These are phyloP conservation scores for Podosphaera leucotricha DNA, from an alignment of 2,329 filamentous ascomycete species.

Conservation along the genomic window DNA sequence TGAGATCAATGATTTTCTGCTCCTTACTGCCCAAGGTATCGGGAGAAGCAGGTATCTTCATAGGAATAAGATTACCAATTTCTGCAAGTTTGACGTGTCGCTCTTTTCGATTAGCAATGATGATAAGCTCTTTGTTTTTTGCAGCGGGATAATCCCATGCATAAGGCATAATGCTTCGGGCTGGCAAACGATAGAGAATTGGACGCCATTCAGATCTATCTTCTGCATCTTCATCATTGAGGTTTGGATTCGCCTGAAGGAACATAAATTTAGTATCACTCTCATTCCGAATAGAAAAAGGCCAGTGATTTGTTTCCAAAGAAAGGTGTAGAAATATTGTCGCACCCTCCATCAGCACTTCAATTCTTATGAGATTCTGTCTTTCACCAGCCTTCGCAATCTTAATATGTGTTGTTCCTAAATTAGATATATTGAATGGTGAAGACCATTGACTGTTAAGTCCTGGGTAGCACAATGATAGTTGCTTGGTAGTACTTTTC, in stretches of 20 bases:
- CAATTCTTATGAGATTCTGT: conserved; percentile 67
- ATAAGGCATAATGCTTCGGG: conserved; percentile 96
- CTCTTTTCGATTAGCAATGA: conserved; percentile 57
- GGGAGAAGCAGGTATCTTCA: conserved; percentile 49
- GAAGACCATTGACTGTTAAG: conserved; percentile 96
- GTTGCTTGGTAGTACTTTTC: conserved; percentile 59
- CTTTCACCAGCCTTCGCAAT: conserved; percentile 74
- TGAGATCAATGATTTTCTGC: conserved; percentile 85
- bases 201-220: conserved; percentile 78
- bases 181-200: conserved; percentile 74
- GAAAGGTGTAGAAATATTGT: conserved; percentile 85
- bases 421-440: conserved; percentile 88
- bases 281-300: conserved; percentile 95
- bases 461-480: conserved; percentile 80
- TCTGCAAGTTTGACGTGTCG: conserved; percentile 86
- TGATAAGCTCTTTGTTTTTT: conserved; percentile 83
- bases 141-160: conserved; percentile 97
- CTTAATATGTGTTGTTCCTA: conserved; percentile 84
- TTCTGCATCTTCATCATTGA: conserved; percentile 71
- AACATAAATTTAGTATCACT: conserved; percentile 94
- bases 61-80: conserved; percentile 85
- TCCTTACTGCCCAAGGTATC: conserved; percentile 29
- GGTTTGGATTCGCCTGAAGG: conserved; percentile 78
- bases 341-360: conserved; percentile 76
- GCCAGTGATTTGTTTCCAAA: conserved; percentile 86